Evolutionary conservation across 1,284 basidiomycete species (phyloP).

Genomic region (Cystobasidium pallidum): DNA sequence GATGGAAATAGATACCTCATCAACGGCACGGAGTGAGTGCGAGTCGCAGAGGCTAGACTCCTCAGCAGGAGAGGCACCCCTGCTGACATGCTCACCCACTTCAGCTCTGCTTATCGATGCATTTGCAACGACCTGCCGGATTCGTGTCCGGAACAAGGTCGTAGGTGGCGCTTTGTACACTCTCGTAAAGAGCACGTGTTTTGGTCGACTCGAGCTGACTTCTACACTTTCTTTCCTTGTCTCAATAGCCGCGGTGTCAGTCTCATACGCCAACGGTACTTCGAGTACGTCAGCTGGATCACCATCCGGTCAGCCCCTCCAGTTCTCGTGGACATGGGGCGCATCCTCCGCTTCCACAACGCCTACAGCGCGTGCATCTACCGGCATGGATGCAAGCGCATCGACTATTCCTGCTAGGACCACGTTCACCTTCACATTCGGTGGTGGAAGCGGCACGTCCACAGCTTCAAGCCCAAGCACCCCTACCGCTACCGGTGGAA

Average conservation of each 20-base stretch:
- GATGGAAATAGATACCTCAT: conserved; percentile 25
- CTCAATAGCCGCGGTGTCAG: conserved; percentile 24
- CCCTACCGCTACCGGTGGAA: neutral
- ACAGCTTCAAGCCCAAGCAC: neutral
- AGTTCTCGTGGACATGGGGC: conserved; percentile 39
- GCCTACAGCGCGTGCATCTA: neutral
- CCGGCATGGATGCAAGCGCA: neutral
- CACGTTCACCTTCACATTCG: conserved; percentile 25
- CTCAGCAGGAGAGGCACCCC: too few relatives aligned
- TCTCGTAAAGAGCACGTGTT: neutral
- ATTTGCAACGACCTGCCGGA: conserved; percentile 29
- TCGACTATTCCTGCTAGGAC: conserved; percentile 20
- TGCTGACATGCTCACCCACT: too few relatives aligned
- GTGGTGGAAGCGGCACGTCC: neutral
- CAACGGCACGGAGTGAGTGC: conserved; percentile 15
- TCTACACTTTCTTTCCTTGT: neutral
- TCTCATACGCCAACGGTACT: conserved; percentile 29
- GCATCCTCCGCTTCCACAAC: neutral
- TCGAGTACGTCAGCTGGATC: conserved; percentile 18
- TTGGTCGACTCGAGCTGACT: neutral
- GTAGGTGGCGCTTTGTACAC: conserved; percentile 3
- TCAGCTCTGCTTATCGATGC: conserved; percentile 34
- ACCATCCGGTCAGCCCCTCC: conserved; percentile 1
- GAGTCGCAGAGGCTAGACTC: too few relatives aligned
- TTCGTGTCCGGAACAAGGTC: conserved; percentile 34